These are phyloP conservation scores for Lasiodiplodia theobromae DNA, from an alignment of 2,329 filamentous ascomycete genomes.

Conservation along the genomic window DNA sequence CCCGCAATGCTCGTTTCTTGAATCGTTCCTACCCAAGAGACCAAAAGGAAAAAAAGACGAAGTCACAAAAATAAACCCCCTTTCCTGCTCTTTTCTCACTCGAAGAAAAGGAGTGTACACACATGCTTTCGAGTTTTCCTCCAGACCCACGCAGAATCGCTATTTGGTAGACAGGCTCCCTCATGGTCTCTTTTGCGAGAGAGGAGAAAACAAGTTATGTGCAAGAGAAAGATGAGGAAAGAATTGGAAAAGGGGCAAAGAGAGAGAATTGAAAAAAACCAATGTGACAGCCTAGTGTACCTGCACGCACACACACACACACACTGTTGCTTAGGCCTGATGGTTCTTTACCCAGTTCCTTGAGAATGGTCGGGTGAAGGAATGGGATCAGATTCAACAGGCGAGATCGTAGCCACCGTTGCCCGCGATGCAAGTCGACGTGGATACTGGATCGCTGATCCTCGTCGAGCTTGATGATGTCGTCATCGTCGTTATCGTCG, in stretches of 20 bases:
- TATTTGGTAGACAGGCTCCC: background rate
- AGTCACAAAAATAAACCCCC: background rate
- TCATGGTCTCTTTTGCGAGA: background rate
- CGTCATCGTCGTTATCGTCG: background rate
- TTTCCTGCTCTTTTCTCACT: background rate
- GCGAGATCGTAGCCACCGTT: background rate
- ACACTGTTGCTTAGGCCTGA: background rate
- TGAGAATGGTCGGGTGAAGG: background rate
- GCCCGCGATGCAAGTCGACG: background rate
- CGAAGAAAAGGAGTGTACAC: background rate
- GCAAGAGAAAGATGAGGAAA: background rate
- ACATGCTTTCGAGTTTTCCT: background rate
- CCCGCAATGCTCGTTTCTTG: background rate
- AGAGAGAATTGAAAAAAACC: background rate
- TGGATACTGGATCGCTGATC: background rate
- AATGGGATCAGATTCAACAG: background rate
- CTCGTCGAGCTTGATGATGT: constrained; percentile 1
- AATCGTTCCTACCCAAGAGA: background rate
- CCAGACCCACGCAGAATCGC: background rate
- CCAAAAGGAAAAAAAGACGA: background rate
- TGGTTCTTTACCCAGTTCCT: background rate
- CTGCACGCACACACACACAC: background rate
- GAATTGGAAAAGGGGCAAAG: background rate
- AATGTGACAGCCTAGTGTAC: background rate
- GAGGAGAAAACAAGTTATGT: background rate